Evolutionary conservation across 2,329 filamentous ascomycete genomes (phyloP).

Genomic region (Bipolaris victoriae): DNA sequence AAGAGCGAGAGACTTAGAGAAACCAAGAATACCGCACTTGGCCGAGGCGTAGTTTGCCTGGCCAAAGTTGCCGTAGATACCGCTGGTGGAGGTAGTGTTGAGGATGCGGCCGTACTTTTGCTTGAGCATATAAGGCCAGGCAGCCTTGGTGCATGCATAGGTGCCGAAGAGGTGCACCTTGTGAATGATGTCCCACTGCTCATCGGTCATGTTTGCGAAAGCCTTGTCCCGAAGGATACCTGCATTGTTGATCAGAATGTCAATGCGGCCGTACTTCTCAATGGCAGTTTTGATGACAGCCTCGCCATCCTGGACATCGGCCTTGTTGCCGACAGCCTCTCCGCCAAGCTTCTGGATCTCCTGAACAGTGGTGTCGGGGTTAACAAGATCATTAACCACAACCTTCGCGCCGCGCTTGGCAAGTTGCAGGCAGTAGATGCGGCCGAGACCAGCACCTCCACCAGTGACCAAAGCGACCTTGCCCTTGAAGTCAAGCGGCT

Average conservation of each 20-base stretch:
- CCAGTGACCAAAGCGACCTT: slow-evolving; percentile 49
- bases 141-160: slow-evolving; percentile 96
- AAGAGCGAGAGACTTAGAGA: slow-evolving; percentile 89
- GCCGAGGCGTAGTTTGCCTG: slow-evolving; percentile 93
- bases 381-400: slow-evolving; percentile 93
- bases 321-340: slow-evolving; percentile 90
- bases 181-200: slow-evolving; percentile 88
- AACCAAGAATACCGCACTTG: slow-evolving; percentile 80
- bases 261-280: slow-evolving; percentile 89
- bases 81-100: slow-evolving; percentile 95
- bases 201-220: slow-evolving; percentile 96
- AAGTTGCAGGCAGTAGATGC: slow-evolving; percentile 86
- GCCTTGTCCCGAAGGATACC: slow-evolving; percentile 98
- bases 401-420: slow-evolving; percentile 82
- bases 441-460: slow-evolving; percentile 70
- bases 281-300: slow-evolving; percentile 90
- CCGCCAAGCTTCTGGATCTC: slow-evolving; percentile 92
- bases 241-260: slow-evolving; percentile 97
- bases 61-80: slow-evolving; percentile 99
- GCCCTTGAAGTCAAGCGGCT: slow-evolving; percentile 46
- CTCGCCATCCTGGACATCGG: slow-evolving; percentile 91
- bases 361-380: slow-evolving; percentile 87
- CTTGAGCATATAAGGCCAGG: slow-evolving; percentile 97
- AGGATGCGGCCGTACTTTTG: slow-evolving; percentile 97
- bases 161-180: slow-evolving; percentile 93